Evolutionary conservation across 2,329 filamentous ascomycete genomes (phyloP).

Genomic region (Pseudogymnoascus sp.): DNA sequence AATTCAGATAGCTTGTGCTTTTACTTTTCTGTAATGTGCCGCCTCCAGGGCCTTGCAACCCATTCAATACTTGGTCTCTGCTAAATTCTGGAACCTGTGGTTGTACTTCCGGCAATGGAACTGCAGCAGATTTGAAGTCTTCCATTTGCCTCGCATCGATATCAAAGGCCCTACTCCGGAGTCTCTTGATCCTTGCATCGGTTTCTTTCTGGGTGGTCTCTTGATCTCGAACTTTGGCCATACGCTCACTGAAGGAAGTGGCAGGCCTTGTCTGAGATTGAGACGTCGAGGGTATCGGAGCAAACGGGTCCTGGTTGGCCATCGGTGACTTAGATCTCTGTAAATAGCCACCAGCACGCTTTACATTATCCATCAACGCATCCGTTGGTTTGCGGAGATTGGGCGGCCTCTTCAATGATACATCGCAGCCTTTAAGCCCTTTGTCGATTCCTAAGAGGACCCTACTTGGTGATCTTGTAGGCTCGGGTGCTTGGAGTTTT

Average conservation of each 20-base stretch:
- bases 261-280: constrained; percentile 35
- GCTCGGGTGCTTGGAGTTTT: constrained; percentile 39
- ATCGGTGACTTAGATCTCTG: constrained; percentile 33
- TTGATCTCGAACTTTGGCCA: constrained; percentile 59
- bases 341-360: constrained; percentile 35
- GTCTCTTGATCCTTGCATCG: constrained; percentile 43
- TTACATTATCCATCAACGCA: constrained; percentile 25
- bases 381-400: constrained; percentile 34
- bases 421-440: constrained; percentile 66
- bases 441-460: constrained; percentile 84
- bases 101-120: constrained; percentile 43
- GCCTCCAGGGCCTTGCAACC: constrained; percentile 22
- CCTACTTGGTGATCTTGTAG: constrained; percentile 65
- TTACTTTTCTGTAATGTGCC: constrained; percentile 36
- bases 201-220: constrained; percentile 44
- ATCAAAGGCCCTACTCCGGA: constrained; percentile 48
- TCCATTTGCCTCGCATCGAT: constrained; percentile 52
- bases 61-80: constrained; percentile 50
- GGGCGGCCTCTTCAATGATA: constrained; percentile 66
- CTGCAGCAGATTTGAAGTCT: constrained; percentile 47
- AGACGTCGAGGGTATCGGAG: constrained; percentile 17
- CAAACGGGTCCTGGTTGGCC: constrained; percentile 17
- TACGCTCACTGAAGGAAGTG: constrained; percentile 68
- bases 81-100: constrained; percentile 45
- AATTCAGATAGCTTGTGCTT: constrained; percentile 20